Base-by-base conservation (phyloP, 176 grass and related monocot species). In the Avena eriantha region DNA sequence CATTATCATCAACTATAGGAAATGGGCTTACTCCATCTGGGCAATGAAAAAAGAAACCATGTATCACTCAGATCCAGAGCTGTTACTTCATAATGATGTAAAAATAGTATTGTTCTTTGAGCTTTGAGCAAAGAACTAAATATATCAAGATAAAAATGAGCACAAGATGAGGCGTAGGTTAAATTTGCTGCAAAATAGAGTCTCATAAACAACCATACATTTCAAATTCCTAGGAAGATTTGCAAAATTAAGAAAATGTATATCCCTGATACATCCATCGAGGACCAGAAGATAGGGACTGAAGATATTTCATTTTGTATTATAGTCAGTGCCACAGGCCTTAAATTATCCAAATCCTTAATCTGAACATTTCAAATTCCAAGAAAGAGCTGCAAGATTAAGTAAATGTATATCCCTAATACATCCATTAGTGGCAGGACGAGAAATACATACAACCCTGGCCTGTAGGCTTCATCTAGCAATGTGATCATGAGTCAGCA, bases 111-210 rank as follows among this genome's bases (percentile, higher is more conserved):
- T 83, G 70, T 12, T 92, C 90, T 90, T 85, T 83, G 68, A 90
- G 81, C 82, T 90, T 92, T 17, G 58, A 88, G 93, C 85, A 95
- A 87, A 95, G 80, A 90, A 89, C 93, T 95, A 87, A 69, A 92
- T 77, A 81, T 43, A 29, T 58, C 8, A 85, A 82, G 26, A 59
- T 34, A 41, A 76, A 77, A 84, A 68, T 85, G 18, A 89, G 80
- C 6, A 70, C 21, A 70, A 43, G 58, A 83, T 10, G 17, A 79
- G 56, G 53, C 9, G 19, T 29, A 51, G 1, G 35, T 79, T 58
- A 82, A 87, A 81, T 71, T 65, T 81, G 68, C 60, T 82, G 75
- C 5, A 64, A 23, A 60, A 86, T 47, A 3, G 57, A 76, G 57
- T 50, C 43, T 81, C 21, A 68, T 73, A 81, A 69, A 57, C 17